Evolutionary conservation across 805 yeast species (phyloP), one percentile per base, ranked within the genome.

Genomic region (Zygosaccharomyces bisporus): DNA sequence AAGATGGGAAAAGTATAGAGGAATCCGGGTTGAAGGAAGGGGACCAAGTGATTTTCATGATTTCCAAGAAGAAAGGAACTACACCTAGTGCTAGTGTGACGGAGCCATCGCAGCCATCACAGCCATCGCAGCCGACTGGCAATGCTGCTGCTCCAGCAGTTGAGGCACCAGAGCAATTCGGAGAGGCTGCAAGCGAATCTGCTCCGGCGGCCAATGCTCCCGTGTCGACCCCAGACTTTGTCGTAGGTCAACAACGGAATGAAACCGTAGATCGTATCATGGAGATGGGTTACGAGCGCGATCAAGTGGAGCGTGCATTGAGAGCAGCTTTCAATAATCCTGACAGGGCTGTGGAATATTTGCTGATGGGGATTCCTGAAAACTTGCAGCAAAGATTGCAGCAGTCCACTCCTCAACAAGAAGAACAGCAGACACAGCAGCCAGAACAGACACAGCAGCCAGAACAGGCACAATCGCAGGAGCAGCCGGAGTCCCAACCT

Each of bases 311-410:
- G 67, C 77, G 80, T 36, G 99, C 99, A 0, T 71, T 93, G 63
- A 80, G 95, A 56, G 95, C 96, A 12, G 98, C 99, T 1, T 93
- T 81, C 71, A 91, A 91, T 69, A 90, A 93, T 67, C 98, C 99
- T 16, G 98, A 91, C 63, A 81, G 99, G 58, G 99, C 99, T 0
- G 98, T 93, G 10, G 99, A 93, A 64, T 90, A 91, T 64, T 73
- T 93, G 40, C 71, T 93, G 52, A 87, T 90, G 37, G 98, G 97
- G 2, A 78, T 91, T 34, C 96, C 96, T 17, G 91, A 83, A 57
- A 63, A 70, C 23, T 64, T 77, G 50, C 61, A 55, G 44, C 47
- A 43, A n/a, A 52, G 44, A 18, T 75, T 66, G 50, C 69, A 61
- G 13, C 69, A 66, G 13, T 63, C 61, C 19, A 56, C 58, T 8